A percentile compares a stretch with the other conserved stretches of the same genome.
phyloP scores from a whole-genome alignment of 768 basidiomycete species.

The Leccinellum rugosiceps region DNA sequence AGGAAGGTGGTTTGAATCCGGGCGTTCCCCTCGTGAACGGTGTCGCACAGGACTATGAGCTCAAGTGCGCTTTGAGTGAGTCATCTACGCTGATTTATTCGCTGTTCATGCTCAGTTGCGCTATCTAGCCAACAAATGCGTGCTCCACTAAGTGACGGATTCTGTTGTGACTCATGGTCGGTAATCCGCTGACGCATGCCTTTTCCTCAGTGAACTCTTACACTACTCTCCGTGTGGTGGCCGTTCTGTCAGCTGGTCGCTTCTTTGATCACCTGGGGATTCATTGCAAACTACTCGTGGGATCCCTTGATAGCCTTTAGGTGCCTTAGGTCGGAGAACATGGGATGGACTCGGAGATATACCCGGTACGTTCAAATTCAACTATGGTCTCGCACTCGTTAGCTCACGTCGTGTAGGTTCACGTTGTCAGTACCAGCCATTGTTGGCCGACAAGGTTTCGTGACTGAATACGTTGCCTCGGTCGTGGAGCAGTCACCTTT shows the following conservation, averaged over 20 bases:
- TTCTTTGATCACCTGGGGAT: too few species aligned
- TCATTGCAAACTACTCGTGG: too few species aligned
- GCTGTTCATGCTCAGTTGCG: neutral
- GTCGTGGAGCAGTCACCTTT: conserved; percentile 47
- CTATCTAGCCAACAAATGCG: conserved; percentile 41
- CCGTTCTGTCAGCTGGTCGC: conserved; percentile 48
- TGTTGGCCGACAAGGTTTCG: neutral
- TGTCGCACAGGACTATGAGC: conserved; percentile 31
- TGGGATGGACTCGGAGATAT: conserved; percentile 66
- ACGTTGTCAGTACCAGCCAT: conserved; percentile 34
- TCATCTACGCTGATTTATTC: neutral
- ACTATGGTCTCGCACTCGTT: neutral
- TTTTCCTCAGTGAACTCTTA: conserved; percentile 44
- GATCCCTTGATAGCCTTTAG: conserved; percentile 26
- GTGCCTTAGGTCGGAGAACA: conserved; percentile 49
- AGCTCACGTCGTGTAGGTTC: conserved; percentile 27
- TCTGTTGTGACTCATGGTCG: neutral
- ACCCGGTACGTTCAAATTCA: conserved; percentile 36
- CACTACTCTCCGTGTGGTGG: conserved; percentile 55
- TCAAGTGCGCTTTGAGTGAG: conserved; percentile 34
- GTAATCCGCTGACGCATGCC: neutral
- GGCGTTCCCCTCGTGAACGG: conserved; percentile 17
- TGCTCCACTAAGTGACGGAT: conserved; percentile 36
- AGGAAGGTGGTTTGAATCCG: conserved; percentile 12
- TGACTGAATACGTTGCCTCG: neutral